Base-by-base conservation (phyloP, 164 flowering plant genomes). In the Paratinospora sagittata region DNA sequence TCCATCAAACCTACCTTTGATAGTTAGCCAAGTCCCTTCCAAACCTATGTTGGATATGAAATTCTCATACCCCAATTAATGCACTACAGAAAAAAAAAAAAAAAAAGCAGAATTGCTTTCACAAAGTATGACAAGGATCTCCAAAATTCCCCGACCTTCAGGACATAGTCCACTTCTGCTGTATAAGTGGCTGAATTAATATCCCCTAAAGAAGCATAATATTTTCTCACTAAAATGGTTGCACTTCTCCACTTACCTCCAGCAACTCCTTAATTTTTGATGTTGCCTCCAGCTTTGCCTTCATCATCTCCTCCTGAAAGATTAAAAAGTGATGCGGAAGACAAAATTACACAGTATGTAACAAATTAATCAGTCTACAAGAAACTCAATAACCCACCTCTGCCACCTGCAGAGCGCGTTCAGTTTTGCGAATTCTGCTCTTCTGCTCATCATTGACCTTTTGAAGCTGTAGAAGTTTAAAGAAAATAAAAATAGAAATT, bases 331-430 rank as follows among this genome's bases (percentile, higher is more conserved):
- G 61, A 55, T 55, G 47, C 14, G 14, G 61, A 55, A 37, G 6
- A 27, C 11, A 58, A 27, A 43, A 37, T 57, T 55, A 6, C 0
- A 17, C 61, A 55, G 21, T 8, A n/a, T 19, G 10, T 8, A 55
- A 23, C 58, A 19, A 52, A n/a, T 10, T 30, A 37, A 34, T 12
- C 30, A 23, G 3, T 52, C 8, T 23, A 10, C 12, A 1, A 61
- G 23, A 72, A 8, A 26, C 60, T 10, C 17, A 58, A 11, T 14
- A 34, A 72, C 30, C 49, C 75, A 89, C 98, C 90, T 95, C 97
- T 47, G 97, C 94, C 34, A 83, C 81, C 76, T 80, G 85, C 76
- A 89, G 93, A 73, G 98, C 98, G 23, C 93, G 90, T 67, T 95
- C 94, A 67, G 91, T 85, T 85, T 90, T 92, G 43, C 83, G 84